Evolutionary conservation across 83 land plant species (phyloP), one percentile per base, ranked within the genome.

Genomic region (Diphasiastrum complanatum): DNA sequence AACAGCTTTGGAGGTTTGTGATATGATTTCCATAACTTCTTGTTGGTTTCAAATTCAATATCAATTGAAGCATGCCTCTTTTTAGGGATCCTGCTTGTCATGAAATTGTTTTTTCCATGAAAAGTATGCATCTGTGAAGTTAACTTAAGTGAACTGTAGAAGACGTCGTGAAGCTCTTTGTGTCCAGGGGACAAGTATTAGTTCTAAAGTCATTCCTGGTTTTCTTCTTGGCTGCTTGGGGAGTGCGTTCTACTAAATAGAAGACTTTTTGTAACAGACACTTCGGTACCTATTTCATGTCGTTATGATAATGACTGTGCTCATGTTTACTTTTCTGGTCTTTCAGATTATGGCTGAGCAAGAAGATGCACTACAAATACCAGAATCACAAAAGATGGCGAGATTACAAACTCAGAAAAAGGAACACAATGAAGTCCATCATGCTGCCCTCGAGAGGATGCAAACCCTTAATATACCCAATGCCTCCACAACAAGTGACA

Each of bases 1-100:
- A 31, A 67, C 50, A 23, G 76, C 70, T 14, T 65, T 61, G 19
- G 79, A 66, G 12, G 65, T 20, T 38, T 36, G 40, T 71, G n/a
- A 59, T 54, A 25, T 50, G 53, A 18, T 16, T 11, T 50, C 23
- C 11, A 50, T 50, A 18, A 41, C 16, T 50, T 50, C 25, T 19
- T 50, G 22, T 50, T 50, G 16, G 11, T 8, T 40, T 8, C 16
- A 8, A 8, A 8, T 40, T 40, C 43, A 40, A 40, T 40, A 22
- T 11, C 25, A 18, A 50, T 16, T 50, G 19, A 6, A 38, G 41
- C 41, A 38, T 38, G 41, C 14, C 6, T 38, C 11, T 38, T 6
- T 38, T 38, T 38, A 14, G 11, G 14, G 14, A 14, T 38, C 14
- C 14, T n/a, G n/a, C n/a, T n/a, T n/a, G n/a, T n/a, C n/a, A n/a